phyloP scores from a whole-genome alignment of 2,329 filamentous ascomycete species.

The Colletotrichum musicola region DNA sequence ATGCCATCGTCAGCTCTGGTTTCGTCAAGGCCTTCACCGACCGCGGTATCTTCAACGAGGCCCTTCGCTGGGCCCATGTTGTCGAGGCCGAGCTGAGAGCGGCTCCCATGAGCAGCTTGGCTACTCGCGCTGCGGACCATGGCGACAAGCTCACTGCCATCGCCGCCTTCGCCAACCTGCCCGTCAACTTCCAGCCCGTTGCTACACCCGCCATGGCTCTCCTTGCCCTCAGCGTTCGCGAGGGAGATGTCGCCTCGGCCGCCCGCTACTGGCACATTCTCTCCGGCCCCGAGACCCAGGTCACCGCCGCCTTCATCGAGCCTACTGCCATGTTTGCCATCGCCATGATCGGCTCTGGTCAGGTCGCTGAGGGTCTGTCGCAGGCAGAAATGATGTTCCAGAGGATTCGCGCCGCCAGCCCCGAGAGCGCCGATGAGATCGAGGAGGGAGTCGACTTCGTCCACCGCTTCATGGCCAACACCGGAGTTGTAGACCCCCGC shows the following conservation, averaged over 20 bases:
- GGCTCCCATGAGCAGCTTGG: slow-evolving; percentile 78
- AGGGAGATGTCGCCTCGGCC: slow-evolving; percentile 82
- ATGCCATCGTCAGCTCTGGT: slow-evolving; percentile 78
- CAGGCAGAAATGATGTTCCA: slow-evolving; percentile 90
- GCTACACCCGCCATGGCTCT: slow-evolving; percentile 80
- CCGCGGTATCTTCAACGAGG: slow-evolving; percentile 77
- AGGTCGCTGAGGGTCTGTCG: slow-evolving; percentile 82
- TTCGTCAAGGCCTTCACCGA: slow-evolving; percentile 84
- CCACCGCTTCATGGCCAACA: slow-evolving; percentile 68
- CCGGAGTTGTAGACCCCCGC: slow-evolving; percentile 68
- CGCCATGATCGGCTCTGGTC: slow-evolving; percentile 86
- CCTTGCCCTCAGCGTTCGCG: slow-evolving; percentile 86
- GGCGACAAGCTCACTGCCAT: slow-evolving; percentile 77
- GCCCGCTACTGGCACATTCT: slow-evolving; percentile 85
- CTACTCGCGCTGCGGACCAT: slow-evolving; percentile 82
- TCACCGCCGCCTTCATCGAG: slow-evolving; percentile 79
- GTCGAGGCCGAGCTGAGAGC: slow-evolving; percentile 71
- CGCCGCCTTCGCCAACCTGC: slow-evolving; percentile 73
- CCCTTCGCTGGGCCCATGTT: slow-evolving; percentile 78
- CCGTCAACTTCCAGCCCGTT: slow-evolving; percentile 62
- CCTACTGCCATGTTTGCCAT: slow-evolving; percentile 92
- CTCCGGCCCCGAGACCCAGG: slow-evolving; percentile 70
- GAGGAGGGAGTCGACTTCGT: slow-evolving; percentile 86
- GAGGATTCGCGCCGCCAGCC: slow-evolving; percentile 75
- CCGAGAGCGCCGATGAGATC: slow-evolving; percentile 80